Evolutionary conservation across 2,329 filamentous ascomycete genomes (phyloP), one percentile per base, ranked within the genome.

Genomic region (Penicillium sp.): DNA sequence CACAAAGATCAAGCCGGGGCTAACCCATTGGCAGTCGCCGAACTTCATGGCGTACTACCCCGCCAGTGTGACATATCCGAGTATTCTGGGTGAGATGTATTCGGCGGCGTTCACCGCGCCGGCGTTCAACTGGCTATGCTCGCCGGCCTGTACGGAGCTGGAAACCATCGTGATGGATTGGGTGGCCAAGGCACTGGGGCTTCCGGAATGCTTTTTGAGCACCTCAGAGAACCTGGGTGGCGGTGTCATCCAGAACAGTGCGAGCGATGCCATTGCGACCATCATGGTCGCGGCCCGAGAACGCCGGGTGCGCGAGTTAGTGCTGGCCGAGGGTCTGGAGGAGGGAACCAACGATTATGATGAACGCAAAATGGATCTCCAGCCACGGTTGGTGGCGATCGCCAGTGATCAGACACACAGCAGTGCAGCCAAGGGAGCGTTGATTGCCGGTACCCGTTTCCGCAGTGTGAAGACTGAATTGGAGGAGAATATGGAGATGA

Each of bases 41-140:
- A 92, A 93, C 71, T 98, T 96, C 82, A 91, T 97, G 85, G 93
- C 93, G 45, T 98, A 96, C 81, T 98, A 95, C 77, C 90, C 93
- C 1, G 91, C 91, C 49, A 87, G 86, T 24, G 87, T 88, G 52
- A 90, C 89, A 35, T 97, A 89, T 71, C 92, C 93, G 0, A 78
- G 87, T 27, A 93, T 96, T 74, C 83, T 98, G 11, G 93, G 91
- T 21, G 93, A 98, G 77, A 87, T 98, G 79, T 98, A 96, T 80
- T 91, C 87, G 44, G 88, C 90, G 5, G 89, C 91, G 7, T 93
- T 97, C 76, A 95, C 87, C 13, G 90, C 90, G 16, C 91, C 93
- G 1, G 91, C 91, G 39, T 98, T 98, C 82, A 98, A 98, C 77
- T 98, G 93, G 93, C 87, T 97, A 62, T 97, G 93, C 77, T 92